phyloP scores from a whole-genome alignment of 805 yeast species.

The Lipomyces chichibuensis region DNA sequence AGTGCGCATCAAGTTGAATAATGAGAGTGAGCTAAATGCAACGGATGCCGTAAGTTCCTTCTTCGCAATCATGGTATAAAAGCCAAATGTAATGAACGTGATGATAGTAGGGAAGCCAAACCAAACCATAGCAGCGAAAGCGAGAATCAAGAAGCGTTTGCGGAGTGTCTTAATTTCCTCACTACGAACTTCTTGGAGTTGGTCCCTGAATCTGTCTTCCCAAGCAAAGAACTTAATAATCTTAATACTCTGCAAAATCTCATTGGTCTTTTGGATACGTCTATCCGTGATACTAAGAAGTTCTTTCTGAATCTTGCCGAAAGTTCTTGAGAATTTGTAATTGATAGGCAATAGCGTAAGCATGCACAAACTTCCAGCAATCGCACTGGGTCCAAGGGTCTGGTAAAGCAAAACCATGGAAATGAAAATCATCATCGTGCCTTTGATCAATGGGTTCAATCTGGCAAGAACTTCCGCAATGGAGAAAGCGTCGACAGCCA shows the following conservation, averaged over 20 bases:
- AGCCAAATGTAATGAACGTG: slow-evolving; percentile 78
- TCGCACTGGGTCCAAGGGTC: slow-evolving; percentile 85
- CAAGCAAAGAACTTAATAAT: slow-evolving; percentile 95
- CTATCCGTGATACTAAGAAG: slow-evolving; percentile 81
- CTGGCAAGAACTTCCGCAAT: slow-evolving; percentile 93
- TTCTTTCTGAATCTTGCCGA: slow-evolving; percentile 69
- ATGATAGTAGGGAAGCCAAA: slow-evolving; percentile 72
- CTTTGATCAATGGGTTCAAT: slow-evolving; percentile 76
- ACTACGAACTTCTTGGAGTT: slow-evolving; percentile 68
- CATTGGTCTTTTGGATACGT: slow-evolving; percentile 90
- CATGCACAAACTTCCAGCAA: slow-evolving; percentile 75
- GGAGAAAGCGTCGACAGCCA: slow-evolving; percentile 93
- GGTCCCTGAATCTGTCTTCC: slow-evolving; percentile 82
- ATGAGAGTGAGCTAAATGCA: slow-evolving; percentile 89
- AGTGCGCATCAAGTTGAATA: slow-evolving; percentile 78
- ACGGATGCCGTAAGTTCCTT: slow-evolving; percentile 80
- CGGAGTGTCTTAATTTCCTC: slow-evolving; percentile 69
- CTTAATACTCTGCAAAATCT: slow-evolving; percentile 87
- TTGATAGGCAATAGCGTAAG: slow-evolving; percentile 71
- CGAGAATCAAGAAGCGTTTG: slow-evolving; percentile 67
- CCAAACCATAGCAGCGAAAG: slow-evolving; percentile 57
- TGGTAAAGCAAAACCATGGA: slow-evolving; percentile 70
- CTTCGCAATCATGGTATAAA: slow-evolving; percentile 73
- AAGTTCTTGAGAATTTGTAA: slow-evolving; percentile 62
- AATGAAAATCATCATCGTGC: slow-evolving; percentile 69